Percentiles rank a stretch among this genome's conserved stretches.
Evolutionary conservation across 1,284 basidiomycete species (phyloP).

Genomic region (Cryptococcus sp.): DNA sequence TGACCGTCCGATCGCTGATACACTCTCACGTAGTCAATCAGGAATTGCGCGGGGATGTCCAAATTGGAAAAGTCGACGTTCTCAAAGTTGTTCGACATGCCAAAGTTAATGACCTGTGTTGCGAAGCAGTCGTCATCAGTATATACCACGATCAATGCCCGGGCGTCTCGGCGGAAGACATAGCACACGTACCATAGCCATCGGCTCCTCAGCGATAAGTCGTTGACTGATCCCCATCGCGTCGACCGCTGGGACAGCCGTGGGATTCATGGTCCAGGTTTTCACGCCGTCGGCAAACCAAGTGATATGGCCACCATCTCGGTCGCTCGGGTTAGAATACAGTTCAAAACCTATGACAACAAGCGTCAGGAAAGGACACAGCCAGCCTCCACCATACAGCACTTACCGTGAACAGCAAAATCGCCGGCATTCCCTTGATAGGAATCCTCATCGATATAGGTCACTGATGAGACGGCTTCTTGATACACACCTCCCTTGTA

Average conservation of each 20-base stretch:
- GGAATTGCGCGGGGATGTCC: slow-evolving; percentile 69
- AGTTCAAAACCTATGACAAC: slow-evolving; percentile 62
- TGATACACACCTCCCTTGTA: slow-evolving; percentile 79
- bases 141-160: background rate
- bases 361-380: background rate
- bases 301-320: slow-evolving; percentile 61
- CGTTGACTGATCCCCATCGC: slow-evolving; percentile 68
- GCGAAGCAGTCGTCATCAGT: background rate
- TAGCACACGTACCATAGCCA: slow-evolving; percentile 55
- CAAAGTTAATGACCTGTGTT: slow-evolving; percentile 77
- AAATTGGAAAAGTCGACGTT: slow-evolving; percentile 66
- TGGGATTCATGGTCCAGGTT: slow-evolving; percentile 59
- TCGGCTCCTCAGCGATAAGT: slow-evolving; percentile 78
- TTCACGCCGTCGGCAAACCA: slow-evolving; percentile 64
- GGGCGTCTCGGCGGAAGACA: background rate
- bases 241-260: slow-evolving; percentile 64
- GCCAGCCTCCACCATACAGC: background rate
- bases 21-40: slow-evolving; percentile 79
- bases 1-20: slow-evolving; percentile 70
- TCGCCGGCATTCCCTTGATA: slow-evolving; percentile 33
- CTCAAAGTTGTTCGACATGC: slow-evolving; percentile 51
- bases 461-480: slow-evolving; percentile 73
- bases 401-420: slow-evolving; percentile 59
- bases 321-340: slow-evolving; percentile 62
- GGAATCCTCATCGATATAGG: slow-evolving; percentile 58